Percentiles rank a stretch among this genome's conserved stretches.
phyloP scores from a whole-genome alignment of 306 rosid genomes.

The Vachellia collinsii region DNA sequence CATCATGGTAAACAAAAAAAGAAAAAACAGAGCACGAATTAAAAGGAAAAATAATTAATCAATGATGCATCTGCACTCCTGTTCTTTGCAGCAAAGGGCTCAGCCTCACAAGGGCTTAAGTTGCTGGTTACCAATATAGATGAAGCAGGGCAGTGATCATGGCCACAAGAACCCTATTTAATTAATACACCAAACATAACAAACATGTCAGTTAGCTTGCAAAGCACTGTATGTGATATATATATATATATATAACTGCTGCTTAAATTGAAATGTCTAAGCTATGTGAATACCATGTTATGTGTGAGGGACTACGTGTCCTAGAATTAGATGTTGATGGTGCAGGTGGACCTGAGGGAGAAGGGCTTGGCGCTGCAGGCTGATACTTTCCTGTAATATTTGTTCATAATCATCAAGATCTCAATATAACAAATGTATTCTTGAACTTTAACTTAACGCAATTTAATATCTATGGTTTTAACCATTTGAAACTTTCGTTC shows the following conservation, averaged over 20 bases:
- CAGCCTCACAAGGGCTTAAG: not conserved
- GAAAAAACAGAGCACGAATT: not conserved
- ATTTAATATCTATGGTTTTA: too few relatives aligned
- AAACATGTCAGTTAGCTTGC: not conserved
- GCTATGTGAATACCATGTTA: not conserved
- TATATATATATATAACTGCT: not conserved
- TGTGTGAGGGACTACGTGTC: not conserved
- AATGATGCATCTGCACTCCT: not conserved
- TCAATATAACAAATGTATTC: not conserved
- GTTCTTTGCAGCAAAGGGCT: not conserved
- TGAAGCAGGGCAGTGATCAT: slow-evolving; percentile 1
- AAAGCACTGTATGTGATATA: not conserved
- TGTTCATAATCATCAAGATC: slow-evolving; percentile 17
- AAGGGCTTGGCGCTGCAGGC: slow-evolving; percentile 35
- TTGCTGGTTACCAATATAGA: not conserved
- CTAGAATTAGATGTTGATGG: not conserved
- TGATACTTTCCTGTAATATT: slow-evolving; percentile 44
- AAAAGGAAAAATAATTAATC: not conserved
- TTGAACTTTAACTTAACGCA: too few relatives aligned
- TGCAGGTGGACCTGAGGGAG: slow-evolving; percentile 36
- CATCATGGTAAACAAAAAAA: too few relatives aligned
- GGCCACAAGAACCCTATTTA: slow-evolving; percentile 3
- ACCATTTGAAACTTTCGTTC: too few relatives aligned
- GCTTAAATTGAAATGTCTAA: not conserved
- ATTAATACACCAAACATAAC: not conserved